Base-by-base conservation (phyloP, 2,329 filamentous ascomycete genomes). In the Fusarium chlamydosporum region DNA sequence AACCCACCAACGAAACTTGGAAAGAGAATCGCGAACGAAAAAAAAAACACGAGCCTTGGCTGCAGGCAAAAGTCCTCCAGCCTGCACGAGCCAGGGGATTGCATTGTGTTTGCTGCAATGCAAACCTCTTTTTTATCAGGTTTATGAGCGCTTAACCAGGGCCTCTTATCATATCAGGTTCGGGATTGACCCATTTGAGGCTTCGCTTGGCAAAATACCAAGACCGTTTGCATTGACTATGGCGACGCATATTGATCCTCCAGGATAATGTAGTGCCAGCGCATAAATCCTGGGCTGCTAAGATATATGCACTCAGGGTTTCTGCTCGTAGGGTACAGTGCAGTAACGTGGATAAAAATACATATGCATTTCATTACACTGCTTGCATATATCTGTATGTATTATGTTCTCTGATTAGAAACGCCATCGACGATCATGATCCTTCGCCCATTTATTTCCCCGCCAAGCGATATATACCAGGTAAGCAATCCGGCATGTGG, bases 1-100 rank as follows among this genome's bases (percentile, higher is more conserved):
- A 50, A 50, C 47, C 47, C 47, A 50, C 33, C 34, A 34, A 50
- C 8, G 9, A 15, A 15, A 11, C 29, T 16, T 41, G 9, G 18
- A 50, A 34, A 35, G 13, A 23, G 31, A 27, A 29, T 50, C 43
- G 11, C 18, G 29, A 48, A 18, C 16, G 23, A 50, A 38, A 31
- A 11, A 38, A 38, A 46, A 46, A 66, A 66, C 61, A 65, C 61
- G 61, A 65, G 61, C 16, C 38, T 50, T 50, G 47, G 47, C 47
- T 34, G 55, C 62, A 66, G 53, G 35, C 62, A 66, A 66, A 66
- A 56, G 65, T 53, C 65, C 68, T 23, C 45, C 20, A 53, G 16
- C 23, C 40, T 55, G 51, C 51, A 47, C n/a, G 13, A 37, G 31
- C 15, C 41, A 46, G 52, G 40, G 51, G 18, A 37, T 50, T 48